Percentiles rank a stretch among this genome's conserved stretches.
Evolutionary conservation across 2,329 filamentous ascomycete genomes (phyloP).

Genomic region (Cercospora beticola): DNA sequence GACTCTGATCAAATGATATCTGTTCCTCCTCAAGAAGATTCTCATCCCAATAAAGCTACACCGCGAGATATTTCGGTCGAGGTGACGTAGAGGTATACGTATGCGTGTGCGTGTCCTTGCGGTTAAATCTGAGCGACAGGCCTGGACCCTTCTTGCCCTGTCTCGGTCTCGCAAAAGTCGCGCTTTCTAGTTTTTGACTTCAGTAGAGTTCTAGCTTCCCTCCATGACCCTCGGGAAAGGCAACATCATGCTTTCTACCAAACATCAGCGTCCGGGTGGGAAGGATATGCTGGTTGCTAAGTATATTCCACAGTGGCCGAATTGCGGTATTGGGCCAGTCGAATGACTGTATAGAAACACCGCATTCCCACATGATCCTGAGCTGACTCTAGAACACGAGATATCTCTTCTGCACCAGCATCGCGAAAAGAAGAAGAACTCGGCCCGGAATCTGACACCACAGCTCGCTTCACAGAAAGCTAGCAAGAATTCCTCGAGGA

Average conservation of each 20-base stretch:
- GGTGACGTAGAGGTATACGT: constrained; percentile 18
- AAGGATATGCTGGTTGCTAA: background rate
- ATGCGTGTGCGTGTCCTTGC: constrained; percentile 1
- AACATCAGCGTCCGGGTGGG: background rate
- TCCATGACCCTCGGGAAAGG: too few relatives aligned
- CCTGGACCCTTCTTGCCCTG: background rate
- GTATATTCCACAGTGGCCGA: background rate
- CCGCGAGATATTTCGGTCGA: background rate
- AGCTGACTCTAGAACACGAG: background rate
- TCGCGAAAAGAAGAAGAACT: background rate
- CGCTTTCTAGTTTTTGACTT: background rate
- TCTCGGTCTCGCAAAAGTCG: background rate
- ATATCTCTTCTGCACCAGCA: background rate
- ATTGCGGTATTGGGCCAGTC: background rate
- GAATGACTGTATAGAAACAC: background rate
- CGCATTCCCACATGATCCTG: background rate
- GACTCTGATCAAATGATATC: background rate
- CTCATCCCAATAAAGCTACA: background rate
- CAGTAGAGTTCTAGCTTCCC: background rate
- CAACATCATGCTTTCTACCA: background rate
- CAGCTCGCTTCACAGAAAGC: background rate
- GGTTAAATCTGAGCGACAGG: background rate
- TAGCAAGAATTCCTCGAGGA: background rate
- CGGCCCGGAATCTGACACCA: too few relatives aligned
- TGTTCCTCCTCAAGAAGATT: background rate